phyloP scores from a whole-genome alignment of 768 basidiomycete genomes.

The Galerina marginata region DNA sequence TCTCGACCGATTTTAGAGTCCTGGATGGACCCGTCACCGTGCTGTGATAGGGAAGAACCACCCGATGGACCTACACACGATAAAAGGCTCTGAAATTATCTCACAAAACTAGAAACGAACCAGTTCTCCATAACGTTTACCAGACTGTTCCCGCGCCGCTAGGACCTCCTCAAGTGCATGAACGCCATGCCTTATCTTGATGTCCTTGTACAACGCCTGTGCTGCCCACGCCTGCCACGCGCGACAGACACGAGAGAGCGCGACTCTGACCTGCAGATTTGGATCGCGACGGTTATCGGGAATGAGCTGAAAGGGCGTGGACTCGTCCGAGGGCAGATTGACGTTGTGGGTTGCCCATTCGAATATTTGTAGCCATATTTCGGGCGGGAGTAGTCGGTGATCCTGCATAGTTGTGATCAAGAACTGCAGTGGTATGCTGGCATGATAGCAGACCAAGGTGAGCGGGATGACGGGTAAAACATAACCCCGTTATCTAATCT shows the following conservation, averaged over 20 bases:
- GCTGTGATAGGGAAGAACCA: constrained; percentile 61
- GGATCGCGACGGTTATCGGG: constrained; percentile 32
- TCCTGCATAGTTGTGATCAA: constrained; percentile 15
- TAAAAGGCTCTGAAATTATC: constrained; percentile 2
- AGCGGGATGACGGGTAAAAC: too few relatives aligned
- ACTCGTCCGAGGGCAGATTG: constrained; percentile 30
- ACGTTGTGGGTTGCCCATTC: constrained; percentile 44
- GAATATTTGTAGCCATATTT: constrained; percentile 61
- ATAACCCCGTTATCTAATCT: too few relatives aligned
- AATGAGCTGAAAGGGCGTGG: constrained; percentile 54
- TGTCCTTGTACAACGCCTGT: constrained; percentile 58
- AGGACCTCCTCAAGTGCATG: constrained; percentile 32
- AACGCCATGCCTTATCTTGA: constrained; percentile 44
- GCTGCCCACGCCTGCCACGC: constrained; percentile 56
- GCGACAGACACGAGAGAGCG: constrained; percentile 60
- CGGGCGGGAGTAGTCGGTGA: constrained; percentile 47
- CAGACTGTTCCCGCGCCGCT: constrained; percentile 27
- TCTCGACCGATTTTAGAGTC: constrained; percentile 44
- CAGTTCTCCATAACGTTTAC: constrained; percentile 32
- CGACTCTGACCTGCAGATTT: constrained; percentile 40
- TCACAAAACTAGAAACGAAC: constrained; percentile 24
- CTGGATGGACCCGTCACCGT: constrained; percentile 46
- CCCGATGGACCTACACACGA: constrained; percentile 53
- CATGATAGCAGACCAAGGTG: neutral
- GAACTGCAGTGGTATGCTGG: neutral